phyloP scores from a whole-genome alignment of 2,329 filamentous ascomycete genomes.

The Thielaviopsis musarum region DNA sequence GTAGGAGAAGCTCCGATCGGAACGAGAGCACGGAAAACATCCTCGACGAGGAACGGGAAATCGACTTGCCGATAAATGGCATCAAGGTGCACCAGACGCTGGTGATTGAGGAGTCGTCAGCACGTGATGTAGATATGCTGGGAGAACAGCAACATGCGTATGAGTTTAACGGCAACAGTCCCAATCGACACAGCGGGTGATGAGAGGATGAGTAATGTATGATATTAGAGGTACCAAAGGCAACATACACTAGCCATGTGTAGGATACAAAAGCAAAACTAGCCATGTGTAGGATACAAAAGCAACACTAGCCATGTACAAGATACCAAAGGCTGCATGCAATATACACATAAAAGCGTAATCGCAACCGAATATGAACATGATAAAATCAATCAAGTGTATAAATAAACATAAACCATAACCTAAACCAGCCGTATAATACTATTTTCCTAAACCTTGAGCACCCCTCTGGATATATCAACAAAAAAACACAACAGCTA shows the following conservation, averaged over 20 bases:
- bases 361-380: too few species aligned
- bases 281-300: not conserved
- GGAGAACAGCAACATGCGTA: not conserved
- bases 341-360: too few species aligned
- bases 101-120: conserved; percentile 3
- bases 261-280: too few species aligned
- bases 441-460: not conserved
- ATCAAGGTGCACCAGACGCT: conserved; percentile 9
- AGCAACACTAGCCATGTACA: too few species aligned
- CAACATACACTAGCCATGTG: not conserved
- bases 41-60: conserved; percentile 3
- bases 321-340: too few species aligned
- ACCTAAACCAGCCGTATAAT: too few species aligned
- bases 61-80: not conserved
- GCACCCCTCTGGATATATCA: not conserved
- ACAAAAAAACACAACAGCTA: not conserved
- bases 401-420: not conserved
- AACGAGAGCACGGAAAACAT: conserved; percentile 3
- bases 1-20: not conserved
- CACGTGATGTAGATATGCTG: not conserved
- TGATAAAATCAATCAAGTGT: not conserved
- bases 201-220: not conserved
- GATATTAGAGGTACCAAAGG: not conserved
- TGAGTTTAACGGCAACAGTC: not conserved
- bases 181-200: not conserved